A percentile compares a stretch with the other conserved stretches of the same genome.
phyloP scores from a whole-genome alignment of 2,329 filamentous ascomycete species.

The Boeremia exigua region DNA sequence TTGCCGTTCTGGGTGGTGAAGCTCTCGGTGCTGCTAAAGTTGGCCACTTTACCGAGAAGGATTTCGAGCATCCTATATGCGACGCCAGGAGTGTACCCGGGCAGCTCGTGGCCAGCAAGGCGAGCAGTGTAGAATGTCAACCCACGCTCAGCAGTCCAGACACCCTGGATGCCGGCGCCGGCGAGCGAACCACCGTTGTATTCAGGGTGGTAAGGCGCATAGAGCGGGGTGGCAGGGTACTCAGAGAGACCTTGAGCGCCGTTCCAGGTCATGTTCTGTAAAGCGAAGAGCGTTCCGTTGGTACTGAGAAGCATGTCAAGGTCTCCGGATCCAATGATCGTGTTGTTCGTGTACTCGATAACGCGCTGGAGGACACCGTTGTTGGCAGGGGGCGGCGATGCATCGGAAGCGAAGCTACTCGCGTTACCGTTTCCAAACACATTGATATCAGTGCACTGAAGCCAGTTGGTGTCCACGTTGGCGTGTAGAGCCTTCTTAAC shows the following conservation, averaged over 20 bases:
- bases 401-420: slow-evolving; percentile 37
- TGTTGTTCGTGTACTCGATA: slow-evolving; percentile 60
- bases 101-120: slow-evolving; percentile 52
- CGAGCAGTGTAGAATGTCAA: slow-evolving; percentile 54
- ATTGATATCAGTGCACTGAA: slow-evolving; percentile 49
- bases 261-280: slow-evolving; percentile 63
- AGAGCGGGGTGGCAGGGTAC: slow-evolving; percentile 51
- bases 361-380: slow-evolving; percentile 54
- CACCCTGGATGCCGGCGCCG: slow-evolving; percentile 51
- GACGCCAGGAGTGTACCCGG: slow-evolving; percentile 52
- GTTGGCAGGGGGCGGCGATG: slow-evolving; percentile 48
- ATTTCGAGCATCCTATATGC: slow-evolving; percentile 52
- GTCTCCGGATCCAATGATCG: slow-evolving; percentile 57
- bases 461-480: slow-evolving; percentile 51
- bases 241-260: slow-evolving; percentile 55
- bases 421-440: slow-evolving; percentile 50
- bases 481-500: slow-evolving; percentile 59
- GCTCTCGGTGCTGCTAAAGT: slow-evolving; percentile 43
- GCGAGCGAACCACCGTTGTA: slow-evolving; percentile 49
- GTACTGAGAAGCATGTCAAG: slow-evolving; percentile 58
- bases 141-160: slow-evolving; percentile 52
- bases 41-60: slow-evolving; percentile 48
- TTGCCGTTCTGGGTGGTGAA: slow-evolving; percentile 47
- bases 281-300: slow-evolving; percentile 59
- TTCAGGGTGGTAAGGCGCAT: slow-evolving; percentile 53